Evolutionary conservation across 257 asterid genomes (phyloP).

Genomic region (Lantana camara): DNA sequence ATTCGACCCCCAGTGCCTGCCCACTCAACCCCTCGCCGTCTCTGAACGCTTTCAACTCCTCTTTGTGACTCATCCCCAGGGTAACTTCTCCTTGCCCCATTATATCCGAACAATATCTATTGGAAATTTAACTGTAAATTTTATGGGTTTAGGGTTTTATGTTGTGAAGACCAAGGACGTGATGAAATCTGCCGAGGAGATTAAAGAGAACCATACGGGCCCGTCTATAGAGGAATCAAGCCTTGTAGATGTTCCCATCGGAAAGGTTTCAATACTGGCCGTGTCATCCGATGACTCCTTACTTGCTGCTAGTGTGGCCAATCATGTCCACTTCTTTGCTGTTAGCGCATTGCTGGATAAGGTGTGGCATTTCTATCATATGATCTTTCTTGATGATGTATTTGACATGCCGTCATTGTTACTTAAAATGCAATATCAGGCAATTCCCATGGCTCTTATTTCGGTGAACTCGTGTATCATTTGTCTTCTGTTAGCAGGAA

Average conservation of each 20-base stretch:
- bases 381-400: not conserved
- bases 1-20: constrained; percentile 58
- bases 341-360: constrained; percentile 79
- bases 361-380: constrained; percentile 35
- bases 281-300: constrained; percentile 71
- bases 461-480: not conserved
- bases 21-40: constrained; percentile 71
- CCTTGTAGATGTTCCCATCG: constrained; percentile 59
- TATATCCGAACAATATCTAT: not conserved
- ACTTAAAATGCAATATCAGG: not conserved
- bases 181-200: constrained; percentile 60
- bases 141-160: constrained; percentile 72
- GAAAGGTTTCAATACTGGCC: constrained; percentile 61
- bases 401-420: not conserved
- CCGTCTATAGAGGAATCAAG: constrained; percentile 60
- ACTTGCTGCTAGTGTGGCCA: constrained; percentile 67
- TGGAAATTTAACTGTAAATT: not conserved
- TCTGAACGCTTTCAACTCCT: constrained; percentile 76
- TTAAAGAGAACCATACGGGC: constrained; percentile 51
- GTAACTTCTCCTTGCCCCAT: constrained; percentile 28
- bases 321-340: constrained; percentile 66
- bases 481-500: not conserved
- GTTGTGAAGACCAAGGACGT: constrained; percentile 83
- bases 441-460: not conserved
- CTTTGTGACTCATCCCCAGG: constrained; percentile 70